Evolutionary conservation across 495 filamentous ascomycete genomes (phyloP).

Genomic region (Pseudomonodictys pantanalensis): DNA sequence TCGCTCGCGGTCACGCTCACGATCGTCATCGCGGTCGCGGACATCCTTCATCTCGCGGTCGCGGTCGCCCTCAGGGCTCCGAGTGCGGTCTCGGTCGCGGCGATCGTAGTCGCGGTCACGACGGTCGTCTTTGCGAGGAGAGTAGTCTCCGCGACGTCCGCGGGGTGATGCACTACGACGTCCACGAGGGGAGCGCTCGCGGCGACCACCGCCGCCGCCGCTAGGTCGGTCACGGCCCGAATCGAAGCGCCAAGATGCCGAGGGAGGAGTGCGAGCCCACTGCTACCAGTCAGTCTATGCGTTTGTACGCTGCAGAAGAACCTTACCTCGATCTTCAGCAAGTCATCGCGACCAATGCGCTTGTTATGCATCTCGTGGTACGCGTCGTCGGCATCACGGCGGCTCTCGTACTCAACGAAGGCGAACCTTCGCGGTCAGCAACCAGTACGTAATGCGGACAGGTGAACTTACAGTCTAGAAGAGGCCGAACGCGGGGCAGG

Average conservation of each 20-base stretch:
- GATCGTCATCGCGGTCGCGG: conserved; percentile 65
- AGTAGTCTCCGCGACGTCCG: conserved; percentile 78
- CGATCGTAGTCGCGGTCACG: conserved; percentile 70
- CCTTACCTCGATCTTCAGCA: conserved; percentile 95
- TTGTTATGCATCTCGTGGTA: conserved; percentile 99
- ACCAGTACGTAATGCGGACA: conserved; percentile 1
- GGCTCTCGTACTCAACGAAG: conserved; percentile 99
- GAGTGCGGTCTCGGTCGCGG: conserved; percentile 65
- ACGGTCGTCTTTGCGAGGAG: conserved; percentile 87
- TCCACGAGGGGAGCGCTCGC: conserved; percentile 68
- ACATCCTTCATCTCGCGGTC: conserved; percentile 63
- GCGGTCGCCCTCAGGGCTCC: conserved; percentile 60
- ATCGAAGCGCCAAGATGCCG: conserved; percentile 97
- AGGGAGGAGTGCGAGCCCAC: conserved; percentile 98
- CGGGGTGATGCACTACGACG: conserved; percentile 71
- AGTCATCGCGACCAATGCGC: conserved; percentile 91
- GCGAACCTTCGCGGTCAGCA: conserved; percentile 68
- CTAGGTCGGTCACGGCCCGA: conserved; percentile 46
- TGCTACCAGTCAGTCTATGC: conserved; percentile 40
- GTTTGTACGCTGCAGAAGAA: background rate
- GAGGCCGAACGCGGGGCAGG: conserved; percentile 89
- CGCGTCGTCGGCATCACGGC: conserved; percentile 97
- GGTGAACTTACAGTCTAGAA: conserved; percentile 80
- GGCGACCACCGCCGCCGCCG: conserved; percentile 57
- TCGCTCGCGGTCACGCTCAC: conserved; percentile 53